Conservation (phyloP, 2,329 filamentous ascomycete genomes). For the Ophiostoma tasmaniense region DNA sequence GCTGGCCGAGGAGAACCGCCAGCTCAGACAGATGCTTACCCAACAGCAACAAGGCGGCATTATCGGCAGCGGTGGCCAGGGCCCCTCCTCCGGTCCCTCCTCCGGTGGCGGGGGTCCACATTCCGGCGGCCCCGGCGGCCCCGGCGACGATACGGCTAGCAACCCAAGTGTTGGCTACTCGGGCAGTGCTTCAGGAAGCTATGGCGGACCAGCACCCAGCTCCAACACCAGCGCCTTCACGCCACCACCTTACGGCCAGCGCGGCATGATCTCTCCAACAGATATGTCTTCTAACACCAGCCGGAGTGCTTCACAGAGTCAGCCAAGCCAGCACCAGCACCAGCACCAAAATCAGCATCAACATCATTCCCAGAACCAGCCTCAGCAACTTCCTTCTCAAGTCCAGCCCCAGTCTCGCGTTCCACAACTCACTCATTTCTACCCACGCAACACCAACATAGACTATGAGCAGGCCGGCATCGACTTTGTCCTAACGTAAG, state of each 20-base stretch:
- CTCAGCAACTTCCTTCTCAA: neutral
- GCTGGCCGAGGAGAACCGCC: conserved; percentile 68
- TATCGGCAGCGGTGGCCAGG: conserved; percentile 18
- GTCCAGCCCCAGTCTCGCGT: neutral
- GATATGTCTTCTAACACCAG: neutral
- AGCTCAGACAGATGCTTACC: conserved; percentile 51
- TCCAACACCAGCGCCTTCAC: conserved; percentile 37
- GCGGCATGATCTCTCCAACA: conserved; percentile 13
- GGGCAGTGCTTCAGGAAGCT: conserved; percentile 56
- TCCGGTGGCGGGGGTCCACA: conserved; percentile 22
- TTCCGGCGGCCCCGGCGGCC: conserved; percentile 14
- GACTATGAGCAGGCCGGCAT: conserved; percentile 79
- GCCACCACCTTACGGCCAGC: conserved; percentile 32
- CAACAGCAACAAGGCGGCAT: conserved; percentile 42
- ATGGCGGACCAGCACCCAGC: conserved; percentile 37
- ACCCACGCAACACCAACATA: conserved; percentile 35
- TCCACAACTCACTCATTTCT: neutral
- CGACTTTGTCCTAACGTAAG: conserved; percentile 88
- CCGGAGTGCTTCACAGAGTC: neutral
- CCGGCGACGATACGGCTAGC: conserved; percentile 37
- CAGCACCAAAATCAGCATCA: conserved; percentile 18
- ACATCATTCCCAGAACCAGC: neutral
- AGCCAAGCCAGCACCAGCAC: conserved; percentile 1
- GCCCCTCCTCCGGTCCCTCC: conserved; percentile 15
- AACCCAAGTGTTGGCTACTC: conserved; percentile 42